Percentiles rank a stretch among this genome's conserved stretches.
phyloP scores from a whole-genome alignment of 495 filamentous ascomycete genomes.

The Bombardia bombarda region DNA sequence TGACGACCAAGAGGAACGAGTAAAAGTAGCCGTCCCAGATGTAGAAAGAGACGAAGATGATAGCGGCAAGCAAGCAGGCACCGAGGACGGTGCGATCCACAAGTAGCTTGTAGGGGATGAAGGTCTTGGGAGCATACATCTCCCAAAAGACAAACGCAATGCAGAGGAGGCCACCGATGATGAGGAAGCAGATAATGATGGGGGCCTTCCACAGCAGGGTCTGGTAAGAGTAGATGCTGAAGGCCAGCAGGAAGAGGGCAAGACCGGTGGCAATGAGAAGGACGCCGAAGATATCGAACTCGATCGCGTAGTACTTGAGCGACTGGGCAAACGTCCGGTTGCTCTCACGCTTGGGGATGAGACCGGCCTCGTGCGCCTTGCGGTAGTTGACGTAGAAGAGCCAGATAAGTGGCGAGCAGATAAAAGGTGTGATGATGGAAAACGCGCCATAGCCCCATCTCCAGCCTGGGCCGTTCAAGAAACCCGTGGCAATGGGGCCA shows the following conservation, averaged over 20 bases:
- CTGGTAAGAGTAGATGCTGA: constrained; percentile 41
- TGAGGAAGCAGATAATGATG: constrained; percentile 45
- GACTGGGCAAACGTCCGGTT: constrained; percentile 41
- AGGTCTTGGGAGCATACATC: constrained; percentile 45
- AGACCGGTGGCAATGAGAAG: constrained; percentile 36
- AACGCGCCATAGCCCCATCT: constrained; percentile 60
- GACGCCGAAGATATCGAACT: constrained; percentile 44
- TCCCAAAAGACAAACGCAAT: constrained; percentile 46
- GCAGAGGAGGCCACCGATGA: constrained; percentile 44
- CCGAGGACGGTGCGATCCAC: constrained; percentile 57
- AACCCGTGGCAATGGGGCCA: constrained; percentile 34
- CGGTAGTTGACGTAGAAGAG: constrained; percentile 51
- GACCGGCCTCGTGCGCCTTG: constrained; percentile 49
- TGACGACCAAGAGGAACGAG: constrained; percentile 67
- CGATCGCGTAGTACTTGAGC: constrained; percentile 45
- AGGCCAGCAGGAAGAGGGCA: constrained; percentile 39
- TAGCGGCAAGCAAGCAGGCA: constrained; percentile 47
- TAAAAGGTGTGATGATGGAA: constrained; percentile 47
- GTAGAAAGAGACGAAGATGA: constrained; percentile 56
- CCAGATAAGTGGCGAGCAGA: constrained; percentile 44
- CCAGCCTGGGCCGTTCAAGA: constrained; percentile 42
- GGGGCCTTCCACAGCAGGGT: constrained; percentile 43
- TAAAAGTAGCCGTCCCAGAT: constrained; percentile 62
- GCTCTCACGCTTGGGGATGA: constrained; percentile 36
- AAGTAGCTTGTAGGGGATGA: constrained; percentile 54